Evolutionary conservation across 352 stramenopile genomes (phyloP).

Genomic region (Elongisporangium senticosum): DNA sequence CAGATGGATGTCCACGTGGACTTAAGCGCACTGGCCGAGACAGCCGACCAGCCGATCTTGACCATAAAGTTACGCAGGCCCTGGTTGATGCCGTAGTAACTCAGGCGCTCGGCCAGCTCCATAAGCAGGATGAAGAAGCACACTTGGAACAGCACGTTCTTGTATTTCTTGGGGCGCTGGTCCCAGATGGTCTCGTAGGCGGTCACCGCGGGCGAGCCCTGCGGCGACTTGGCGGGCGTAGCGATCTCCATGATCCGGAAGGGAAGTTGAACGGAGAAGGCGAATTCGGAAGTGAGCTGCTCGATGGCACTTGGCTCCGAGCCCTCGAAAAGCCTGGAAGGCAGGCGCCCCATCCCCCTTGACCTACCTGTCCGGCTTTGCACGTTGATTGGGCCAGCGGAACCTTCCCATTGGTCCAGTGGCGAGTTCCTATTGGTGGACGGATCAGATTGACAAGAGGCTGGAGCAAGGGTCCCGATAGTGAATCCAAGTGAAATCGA

Average conservation of each 20-base stretch:
- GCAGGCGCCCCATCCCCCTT: background rate
- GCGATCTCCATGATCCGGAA: constrained; percentile 2
- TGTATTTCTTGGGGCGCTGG: constrained; percentile 35
- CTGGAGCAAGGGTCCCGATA: background rate
- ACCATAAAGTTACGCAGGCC: constrained; percentile 57
- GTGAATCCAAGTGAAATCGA: background rate
- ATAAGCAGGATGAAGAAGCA: constrained; percentile 54
- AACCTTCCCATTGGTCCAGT: background rate
- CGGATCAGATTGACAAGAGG: background rate
- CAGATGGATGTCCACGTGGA: constrained; percentile 54
- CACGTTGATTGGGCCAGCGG: background rate
- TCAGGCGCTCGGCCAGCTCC: constrained; percentile 58
- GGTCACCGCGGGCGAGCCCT: constrained; percentile 7
- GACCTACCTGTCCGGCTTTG: background rate
- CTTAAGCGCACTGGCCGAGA: constrained; percentile 47
- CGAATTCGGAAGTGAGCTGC: constrained; percentile 3
- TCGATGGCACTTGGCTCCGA: background rate
- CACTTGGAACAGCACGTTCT: constrained; percentile 53
- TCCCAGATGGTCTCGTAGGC: constrained; percentile 30
- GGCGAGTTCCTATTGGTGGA: background rate
- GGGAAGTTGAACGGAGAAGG: background rate
- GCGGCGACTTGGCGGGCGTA: constrained; percentile 15
- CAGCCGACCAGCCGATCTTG: constrained; percentile 40
- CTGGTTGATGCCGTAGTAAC: constrained; percentile 55
- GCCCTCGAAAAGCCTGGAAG: background rate